Base-by-base conservation (phyloP, 352 stramenopile genomes). In the Globisporangium uncinulatum region DNA sequence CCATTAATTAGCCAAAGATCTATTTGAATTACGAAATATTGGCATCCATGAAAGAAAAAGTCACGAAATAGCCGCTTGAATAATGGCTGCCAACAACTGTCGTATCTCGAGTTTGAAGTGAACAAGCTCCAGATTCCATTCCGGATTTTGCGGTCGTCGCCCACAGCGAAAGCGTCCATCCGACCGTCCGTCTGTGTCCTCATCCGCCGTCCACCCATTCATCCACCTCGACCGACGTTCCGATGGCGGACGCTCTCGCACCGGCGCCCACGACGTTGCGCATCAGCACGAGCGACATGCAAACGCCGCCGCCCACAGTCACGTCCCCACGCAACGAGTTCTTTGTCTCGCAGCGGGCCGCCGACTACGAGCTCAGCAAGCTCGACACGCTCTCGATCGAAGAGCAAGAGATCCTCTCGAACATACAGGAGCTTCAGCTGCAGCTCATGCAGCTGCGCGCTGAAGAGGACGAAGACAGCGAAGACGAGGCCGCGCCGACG, bases 341-440 rank as follows among this genome's bases (percentile, higher is more conserved):
- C 57, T 85, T 83, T 47, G 80, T 91, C 17, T 91, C 80, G 20
- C 80, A 91, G 58, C 76, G 80, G 53, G 70, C 74, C 29, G 66
- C 79, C 47, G 80, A 91, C 69, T 86, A 80, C 48, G 80, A 91
- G 44, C 55, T 82, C 34, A 87, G 73, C 52, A 74, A 75, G 49
- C 57, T 87, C 48, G 81, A 90, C 71, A 74, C 74, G 55, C 64
- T 95, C 44, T 88, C 74, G 49, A 67, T 95, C 5, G 76, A 92
- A 51, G 86, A 95, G 59, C 86, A 96, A 65, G 83, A 94, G 65
- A 89, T 96, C 57, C 67, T 96, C 52, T 80, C 84, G 8, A 94
- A 85, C 55, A 96, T 96, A 67, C 87, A 96, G 54, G 86, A 96
- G 46, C 72, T 96, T 10, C 87, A 96, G 61, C 63, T 89, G 36